Evolutionary conservation across 2,329 filamentous ascomycete species (phyloP).

Genomic region (Zymoseptoria tritici): DNA sequence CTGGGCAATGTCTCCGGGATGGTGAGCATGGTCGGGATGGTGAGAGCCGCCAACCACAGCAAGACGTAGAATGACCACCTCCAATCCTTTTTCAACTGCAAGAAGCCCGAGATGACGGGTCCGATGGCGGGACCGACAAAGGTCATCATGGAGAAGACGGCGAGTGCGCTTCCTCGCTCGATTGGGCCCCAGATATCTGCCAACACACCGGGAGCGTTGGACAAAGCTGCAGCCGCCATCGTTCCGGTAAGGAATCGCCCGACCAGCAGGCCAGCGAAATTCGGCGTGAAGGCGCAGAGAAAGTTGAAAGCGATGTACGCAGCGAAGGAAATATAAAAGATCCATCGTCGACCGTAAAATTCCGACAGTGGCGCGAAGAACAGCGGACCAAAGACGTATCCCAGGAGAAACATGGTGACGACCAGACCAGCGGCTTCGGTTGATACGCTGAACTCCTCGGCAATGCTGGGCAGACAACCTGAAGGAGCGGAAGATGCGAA

Average conservation of each 20-base stretch:
- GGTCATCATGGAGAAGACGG: conserved; percentile 40
- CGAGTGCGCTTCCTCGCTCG: conserved; percentile 43
- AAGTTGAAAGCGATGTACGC: conserved; percentile 44
- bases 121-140: conserved; percentile 49
- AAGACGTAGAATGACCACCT: conserved; percentile 41
- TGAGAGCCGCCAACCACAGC: conserved; percentile 32
- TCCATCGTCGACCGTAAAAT: conserved; percentile 51
- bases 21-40: conserved; percentile 37
- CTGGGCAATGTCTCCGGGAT: conserved; percentile 52
- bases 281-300: conserved; percentile 49
- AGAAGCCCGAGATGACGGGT: conserved; percentile 50
- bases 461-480: conserved; percentile 35
- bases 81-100: conserved; percentile 47
- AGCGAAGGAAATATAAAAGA: conserved; percentile 41
- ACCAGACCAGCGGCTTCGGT: conserved; percentile 32
- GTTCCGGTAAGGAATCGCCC: conserved; percentile 51
- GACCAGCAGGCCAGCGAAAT: conserved; percentile 46
- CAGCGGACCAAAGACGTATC: conserved; percentile 55
- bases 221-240: conserved; percentile 43
- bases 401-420: conserved; percentile 29
- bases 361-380: conserved; percentile 61
- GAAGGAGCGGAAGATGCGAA: conserved; percentile 45
- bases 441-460: conserved; percentile 42
- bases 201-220: conserved; percentile 43
- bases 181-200: conserved; percentile 49